A percentile compares a stretch with the other conserved stretches of the same genome.
Conservation (phyloP, 768 basidiomycete genomes). For the Russula vinacea region DNA sequence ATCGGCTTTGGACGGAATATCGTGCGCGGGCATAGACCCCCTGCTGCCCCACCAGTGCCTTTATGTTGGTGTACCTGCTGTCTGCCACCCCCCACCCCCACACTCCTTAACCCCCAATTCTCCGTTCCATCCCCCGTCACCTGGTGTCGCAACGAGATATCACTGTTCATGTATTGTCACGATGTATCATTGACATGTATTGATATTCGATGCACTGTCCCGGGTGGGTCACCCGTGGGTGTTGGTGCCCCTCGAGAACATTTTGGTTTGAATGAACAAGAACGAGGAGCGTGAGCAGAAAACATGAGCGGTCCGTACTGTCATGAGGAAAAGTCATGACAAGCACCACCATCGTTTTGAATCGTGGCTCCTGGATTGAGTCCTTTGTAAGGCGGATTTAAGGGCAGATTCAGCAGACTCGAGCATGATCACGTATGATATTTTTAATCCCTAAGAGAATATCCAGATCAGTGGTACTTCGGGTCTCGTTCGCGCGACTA, state of each 20-base stretch:
- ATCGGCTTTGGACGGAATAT: constrained; percentile 58
- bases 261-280: background rate
- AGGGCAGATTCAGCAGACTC: too few species aligned
- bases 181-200: constrained; percentile 23
- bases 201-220: constrained; percentile 15
- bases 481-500: too few species aligned
- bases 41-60: background rate
- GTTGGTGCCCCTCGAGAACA: background rate
- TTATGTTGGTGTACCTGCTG: background rate
- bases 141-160: constrained; percentile 18
- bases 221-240: too few species aligned
- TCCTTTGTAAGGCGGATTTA: too few species aligned
- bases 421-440: too few species aligned
- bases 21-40: constrained; percentile 16
- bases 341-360: too few species aligned
- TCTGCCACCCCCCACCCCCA: background rate
- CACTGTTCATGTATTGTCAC: constrained; percentile 17
- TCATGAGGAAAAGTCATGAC: too few species aligned
- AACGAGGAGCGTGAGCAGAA: background rate
- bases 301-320: background rate
- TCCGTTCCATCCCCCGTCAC: background rate
- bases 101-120: background rate
- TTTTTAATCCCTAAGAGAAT: too few species aligned
- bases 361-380: too few species aligned
- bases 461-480: too few species aligned